phyloP scores from a whole-genome alignment of 208 protist genomes.

The Trypanosoma vivax region DNA sequence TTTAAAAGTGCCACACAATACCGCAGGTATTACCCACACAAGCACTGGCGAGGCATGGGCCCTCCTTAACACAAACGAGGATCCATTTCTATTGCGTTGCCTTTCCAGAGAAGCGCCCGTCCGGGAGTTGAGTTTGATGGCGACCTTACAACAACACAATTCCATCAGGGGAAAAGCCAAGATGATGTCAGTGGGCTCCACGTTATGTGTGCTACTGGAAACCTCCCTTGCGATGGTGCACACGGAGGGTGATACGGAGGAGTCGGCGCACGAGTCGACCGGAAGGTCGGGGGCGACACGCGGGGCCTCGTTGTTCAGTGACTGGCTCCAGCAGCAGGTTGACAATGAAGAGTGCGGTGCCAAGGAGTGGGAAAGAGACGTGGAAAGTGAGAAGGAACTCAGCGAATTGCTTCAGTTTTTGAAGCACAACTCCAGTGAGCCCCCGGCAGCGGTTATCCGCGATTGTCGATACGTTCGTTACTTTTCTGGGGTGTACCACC shows the following conservation, averaged over 20 bases:
- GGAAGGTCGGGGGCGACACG: background rate
- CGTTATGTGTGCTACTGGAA: constrained; percentile 7
- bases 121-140: too few species aligned
- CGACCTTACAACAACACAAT: too few species aligned
- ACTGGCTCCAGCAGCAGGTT: constrained; percentile 12
- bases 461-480: constrained; percentile 20
- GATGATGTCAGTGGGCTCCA: background rate
- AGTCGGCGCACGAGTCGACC: background rate
- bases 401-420: constrained; percentile 7
- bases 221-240: background rate
- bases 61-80: background rate
- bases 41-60: background rate
- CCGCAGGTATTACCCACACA: background rate
- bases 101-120: too few species aligned
- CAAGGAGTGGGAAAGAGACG: background rate
- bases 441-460: constrained; percentile 17
- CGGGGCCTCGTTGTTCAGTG: constrained; percentile 1
- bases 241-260: background rate
- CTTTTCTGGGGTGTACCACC: constrained; percentile 4
- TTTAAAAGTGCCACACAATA: background rate
- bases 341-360: background rate
- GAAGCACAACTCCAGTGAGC: background rate
- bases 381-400: constrained; percentile 1
- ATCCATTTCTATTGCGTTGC: too few species aligned
- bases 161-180: too few species aligned